phyloP scores from a whole-genome alignment of 345 rosid species.

The Combretum micranthum region DNA sequence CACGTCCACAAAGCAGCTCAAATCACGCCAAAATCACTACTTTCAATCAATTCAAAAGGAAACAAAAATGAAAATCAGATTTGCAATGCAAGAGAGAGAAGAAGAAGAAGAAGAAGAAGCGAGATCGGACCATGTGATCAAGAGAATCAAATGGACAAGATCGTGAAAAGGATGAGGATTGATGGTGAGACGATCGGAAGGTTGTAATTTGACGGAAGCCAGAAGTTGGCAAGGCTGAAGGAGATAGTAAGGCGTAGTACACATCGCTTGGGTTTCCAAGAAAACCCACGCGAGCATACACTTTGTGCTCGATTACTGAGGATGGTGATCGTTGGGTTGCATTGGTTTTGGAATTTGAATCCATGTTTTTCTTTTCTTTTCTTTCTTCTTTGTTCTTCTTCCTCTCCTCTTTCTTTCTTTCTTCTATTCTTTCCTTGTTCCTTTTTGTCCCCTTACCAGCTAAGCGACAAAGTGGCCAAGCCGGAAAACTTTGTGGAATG shows the following conservation, averaged over 20 bases:
- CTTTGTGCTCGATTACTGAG: slow-evolving; percentile 41
- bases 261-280: slow-evolving; percentile 83
- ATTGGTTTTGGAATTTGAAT: background rate
- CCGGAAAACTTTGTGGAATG: no score
- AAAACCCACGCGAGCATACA: slow-evolving; percentile 57
- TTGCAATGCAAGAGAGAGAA: background rate
- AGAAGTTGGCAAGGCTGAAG: slow-evolving; percentile 56
- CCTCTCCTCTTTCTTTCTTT: no score
- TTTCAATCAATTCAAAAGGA: no score
- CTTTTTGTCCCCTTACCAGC: no score
- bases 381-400: no score
- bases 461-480: no score
- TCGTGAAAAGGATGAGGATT: slow-evolving; percentile 75
- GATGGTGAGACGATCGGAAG: slow-evolving; percentile 57
- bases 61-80: background rate
- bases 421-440: no score
- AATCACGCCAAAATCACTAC: no score
- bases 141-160: slow-evolving; percentile 63
- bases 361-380: no score
- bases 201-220: slow-evolving; percentile 60
- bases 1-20: no score
- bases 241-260: slow-evolving; percentile 57
- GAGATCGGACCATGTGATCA: slow-evolving; percentile 43
- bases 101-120: no score
- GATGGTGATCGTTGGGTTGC: background rate